Percentiles rank a stretch among this genome's conserved stretches.
Conservation (phyloP, 441 rosid species). For the Euphorbia celastroides region DNA sequence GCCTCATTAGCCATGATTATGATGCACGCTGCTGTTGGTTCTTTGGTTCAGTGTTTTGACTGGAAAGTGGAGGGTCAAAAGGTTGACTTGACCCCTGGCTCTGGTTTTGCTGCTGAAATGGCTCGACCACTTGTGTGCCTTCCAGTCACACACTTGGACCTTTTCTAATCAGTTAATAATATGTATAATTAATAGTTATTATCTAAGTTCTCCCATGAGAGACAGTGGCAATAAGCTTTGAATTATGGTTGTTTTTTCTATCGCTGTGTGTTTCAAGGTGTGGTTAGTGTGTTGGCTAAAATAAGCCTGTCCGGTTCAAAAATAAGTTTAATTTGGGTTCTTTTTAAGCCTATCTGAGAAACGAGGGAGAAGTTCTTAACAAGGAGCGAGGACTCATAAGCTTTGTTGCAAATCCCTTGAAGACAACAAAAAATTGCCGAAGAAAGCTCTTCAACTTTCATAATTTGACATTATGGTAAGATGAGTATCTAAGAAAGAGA, state of each 20-base stretch:
- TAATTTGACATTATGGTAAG: too few relatives aligned
- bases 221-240: background rate
- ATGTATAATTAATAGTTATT: too few relatives aligned
- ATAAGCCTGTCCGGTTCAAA: too few relatives aligned
- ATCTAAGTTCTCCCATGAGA: background rate
- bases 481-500: too few relatives aligned
- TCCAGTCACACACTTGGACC: conserved; percentile 23
- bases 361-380: too few relatives aligned
- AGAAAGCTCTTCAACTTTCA: too few relatives aligned
- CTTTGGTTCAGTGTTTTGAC: conserved; percentile 51
- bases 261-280: background rate
- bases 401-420: too few relatives aligned
- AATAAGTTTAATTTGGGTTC: too few relatives aligned
- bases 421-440: too few relatives aligned
- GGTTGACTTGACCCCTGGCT: conserved; percentile 35
- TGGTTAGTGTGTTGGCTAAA: background rate
- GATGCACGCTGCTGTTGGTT: conserved; percentile 38
- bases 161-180: background rate
- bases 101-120: conserved; percentile 41
- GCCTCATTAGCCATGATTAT: conserved; percentile 37
- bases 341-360: too few relatives aligned
- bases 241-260: background rate
- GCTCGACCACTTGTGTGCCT: conserved; percentile 36
- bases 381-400: too few relatives aligned
- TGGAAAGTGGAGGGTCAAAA: conserved; percentile 35